A percentile compares a stretch with the other conserved stretches of the same genome.
phyloP scores from a whole-genome alignment of 1,284 basidiomycete species.

The Sparassis latifolia region DNA sequence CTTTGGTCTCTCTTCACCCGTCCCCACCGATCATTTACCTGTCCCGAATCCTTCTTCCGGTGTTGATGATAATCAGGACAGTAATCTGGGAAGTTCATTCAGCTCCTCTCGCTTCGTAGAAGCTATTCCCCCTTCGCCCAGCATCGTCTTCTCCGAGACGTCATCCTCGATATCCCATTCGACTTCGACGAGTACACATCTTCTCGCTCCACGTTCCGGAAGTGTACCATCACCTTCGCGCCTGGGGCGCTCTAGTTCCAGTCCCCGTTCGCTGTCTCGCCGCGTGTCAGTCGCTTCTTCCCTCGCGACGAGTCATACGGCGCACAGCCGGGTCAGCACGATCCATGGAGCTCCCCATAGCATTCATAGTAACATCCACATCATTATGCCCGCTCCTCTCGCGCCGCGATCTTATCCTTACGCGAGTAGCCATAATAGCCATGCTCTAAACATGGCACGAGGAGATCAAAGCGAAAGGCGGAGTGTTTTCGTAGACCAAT shows the following conservation, averaged over 20 bases:
- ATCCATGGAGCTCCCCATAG: conserved; percentile 45
- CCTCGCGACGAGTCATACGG: conserved; percentile 23
- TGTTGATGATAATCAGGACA: conserved; percentile 9
- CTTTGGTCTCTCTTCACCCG: conserved; percentile 7
- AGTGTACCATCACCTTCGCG: conserved; percentile 1
- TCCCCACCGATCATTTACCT: conserved; percentile 7
- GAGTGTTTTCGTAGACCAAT: conserved; percentile 23
- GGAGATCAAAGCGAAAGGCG: conserved; percentile 10
- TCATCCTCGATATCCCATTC: conserved; percentile 7
- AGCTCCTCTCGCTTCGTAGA: conserved; percentile 13
- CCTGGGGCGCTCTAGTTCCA: conserved; percentile 6
- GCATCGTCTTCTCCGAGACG: conserved; percentile 14
- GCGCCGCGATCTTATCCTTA: conserved; percentile 29
- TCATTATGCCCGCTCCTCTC: conserved; percentile 56
- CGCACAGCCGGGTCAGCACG: conserved; percentile 26
- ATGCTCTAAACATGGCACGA: conserved; percentile 7
- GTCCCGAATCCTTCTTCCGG: conserved; percentile 19
- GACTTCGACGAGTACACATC: background rate
- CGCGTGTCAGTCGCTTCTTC: conserved; percentile 36
- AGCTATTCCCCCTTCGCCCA: conserved; percentile 8
- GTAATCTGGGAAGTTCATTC: conserved; percentile 13
- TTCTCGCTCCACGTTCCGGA: background rate
- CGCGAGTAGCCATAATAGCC: conserved; percentile 7
- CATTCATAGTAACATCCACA: conserved; percentile 48
- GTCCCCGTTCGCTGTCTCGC: conserved; percentile 13